Evolutionary conservation across 2,329 filamentous ascomycete species (phyloP).

Genomic region (Diaporthe longicolla): DNA sequence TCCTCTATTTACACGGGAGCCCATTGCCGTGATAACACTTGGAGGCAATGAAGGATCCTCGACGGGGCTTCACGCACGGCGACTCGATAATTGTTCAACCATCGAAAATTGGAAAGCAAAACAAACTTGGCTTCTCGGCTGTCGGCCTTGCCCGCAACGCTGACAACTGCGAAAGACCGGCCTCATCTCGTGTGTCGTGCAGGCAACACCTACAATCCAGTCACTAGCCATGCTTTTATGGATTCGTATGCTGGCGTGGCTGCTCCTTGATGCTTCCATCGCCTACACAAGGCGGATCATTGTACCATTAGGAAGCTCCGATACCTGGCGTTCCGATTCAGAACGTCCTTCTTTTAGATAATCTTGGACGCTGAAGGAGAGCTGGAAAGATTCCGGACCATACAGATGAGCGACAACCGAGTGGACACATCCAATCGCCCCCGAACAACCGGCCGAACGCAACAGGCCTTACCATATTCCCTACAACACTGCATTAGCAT

Average conservation of each 20-base stretch:
- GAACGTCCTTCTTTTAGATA: slow-evolving; percentile 27
- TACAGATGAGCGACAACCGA: background rate
- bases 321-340: background rate
- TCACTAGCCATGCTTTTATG: background rate
- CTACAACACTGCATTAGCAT: background rate
- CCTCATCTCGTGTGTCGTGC: too few relatives aligned
- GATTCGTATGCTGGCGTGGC: too few relatives aligned
- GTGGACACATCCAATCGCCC: background rate
- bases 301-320: slow-evolving; percentile 7
- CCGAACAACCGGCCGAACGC: background rate
- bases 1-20: too few relatives aligned
- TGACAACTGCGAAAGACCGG: too few relatives aligned
- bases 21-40: background rate
- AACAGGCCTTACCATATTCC: background rate
- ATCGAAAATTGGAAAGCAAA: background rate
- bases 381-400: slow-evolving; percentile 12
- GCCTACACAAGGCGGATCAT: too few relatives aligned
- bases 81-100: background rate
- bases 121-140: background rate
- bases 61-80: too few relatives aligned
- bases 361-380: slow-evolving; percentile 21
- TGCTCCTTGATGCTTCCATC: background rate
- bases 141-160: background rate
- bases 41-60: background rate
- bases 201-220: background rate